Conservation (phyloP, 257 asterid species). For the Solanum chmielewskii region DNA sequence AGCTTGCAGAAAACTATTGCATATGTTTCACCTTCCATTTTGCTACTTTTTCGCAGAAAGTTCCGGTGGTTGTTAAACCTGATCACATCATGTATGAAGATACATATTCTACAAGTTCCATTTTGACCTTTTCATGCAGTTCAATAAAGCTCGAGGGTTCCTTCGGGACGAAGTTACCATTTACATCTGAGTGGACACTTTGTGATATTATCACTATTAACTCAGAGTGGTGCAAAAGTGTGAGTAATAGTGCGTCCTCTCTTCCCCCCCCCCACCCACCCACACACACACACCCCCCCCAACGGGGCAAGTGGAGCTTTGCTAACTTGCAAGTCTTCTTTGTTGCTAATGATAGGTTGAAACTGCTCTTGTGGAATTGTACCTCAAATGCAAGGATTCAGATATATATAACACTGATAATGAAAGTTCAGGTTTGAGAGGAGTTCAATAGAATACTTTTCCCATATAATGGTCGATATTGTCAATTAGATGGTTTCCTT, state of each 20-base stretch:
- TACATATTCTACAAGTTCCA: constrained; percentile 24
- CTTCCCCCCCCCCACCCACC: fast-evolving
- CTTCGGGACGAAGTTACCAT: constrained; percentile 10
- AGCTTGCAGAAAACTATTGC: not conserved
- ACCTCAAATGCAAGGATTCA: constrained; percentile 19
- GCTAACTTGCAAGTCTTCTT: not conserved
- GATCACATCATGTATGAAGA: constrained; percentile 32
- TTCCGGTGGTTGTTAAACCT: constrained; percentile 43
- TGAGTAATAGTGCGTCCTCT: constrained; percentile 24
- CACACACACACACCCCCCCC: not conserved
- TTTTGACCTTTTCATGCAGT: constrained; percentile 45
- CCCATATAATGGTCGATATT: not conserved
- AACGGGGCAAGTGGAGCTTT: not conserved
- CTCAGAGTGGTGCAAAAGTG: constrained; percentile 41
- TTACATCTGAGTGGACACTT: constrained; percentile 36
- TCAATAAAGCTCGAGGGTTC: constrained; percentile 39
- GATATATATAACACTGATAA: constrained; percentile 10
- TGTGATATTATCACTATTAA: constrained; percentile 33
- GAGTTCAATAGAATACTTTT: not conserved
- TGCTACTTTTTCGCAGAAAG: constrained; percentile 34
- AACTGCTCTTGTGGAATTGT: constrained; percentile 35
- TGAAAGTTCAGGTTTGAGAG: constrained; percentile 29
- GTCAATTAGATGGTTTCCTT: not conserved
- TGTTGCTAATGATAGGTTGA: constrained; percentile 28
- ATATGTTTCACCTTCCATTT: not conserved